Conservation (phyloP, 2,329 filamentous ascomycete genomes). For the Ceratocystis papillata region DNA sequence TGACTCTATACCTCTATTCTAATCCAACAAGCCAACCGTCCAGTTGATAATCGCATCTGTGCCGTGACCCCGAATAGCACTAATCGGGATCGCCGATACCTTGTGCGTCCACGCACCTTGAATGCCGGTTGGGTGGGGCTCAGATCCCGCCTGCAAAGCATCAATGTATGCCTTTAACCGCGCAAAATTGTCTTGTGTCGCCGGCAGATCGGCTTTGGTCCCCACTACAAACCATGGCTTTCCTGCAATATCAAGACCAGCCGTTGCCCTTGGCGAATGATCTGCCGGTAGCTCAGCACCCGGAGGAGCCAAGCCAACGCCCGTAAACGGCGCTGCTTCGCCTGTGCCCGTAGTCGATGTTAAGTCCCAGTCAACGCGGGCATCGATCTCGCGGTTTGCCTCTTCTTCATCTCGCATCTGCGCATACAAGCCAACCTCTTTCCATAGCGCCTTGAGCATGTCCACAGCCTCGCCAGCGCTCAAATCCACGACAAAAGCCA, state of each 20-base stretch:
- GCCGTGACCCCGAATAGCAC: slow-evolving; percentile 78
- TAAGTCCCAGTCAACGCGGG: slow-evolving; percentile 48
- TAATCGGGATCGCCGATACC: slow-evolving; percentile 69
- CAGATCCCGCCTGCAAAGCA: slow-evolving; percentile 49
- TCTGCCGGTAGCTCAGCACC: slow-evolving; percentile 28
- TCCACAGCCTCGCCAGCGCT: slow-evolving; percentile 65
- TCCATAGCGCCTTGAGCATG: slow-evolving; percentile 75
- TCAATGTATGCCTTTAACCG: slow-evolving; percentile 60
- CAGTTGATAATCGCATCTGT: slow-evolving; percentile 64
- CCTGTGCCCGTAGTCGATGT: slow-evolving; percentile 35
- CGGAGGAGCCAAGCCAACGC: slow-evolving; percentile 2
- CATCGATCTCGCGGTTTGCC: slow-evolving; percentile 49
- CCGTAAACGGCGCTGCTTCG: background rate
- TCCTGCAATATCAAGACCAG: slow-evolving; percentile 62
- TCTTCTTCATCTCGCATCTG: slow-evolving; percentile 66
- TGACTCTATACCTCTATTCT: slow-evolving; percentile 26
- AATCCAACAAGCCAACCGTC: slow-evolving; percentile 57
- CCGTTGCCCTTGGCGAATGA: slow-evolving; percentile 28
- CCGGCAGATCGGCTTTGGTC: slow-evolving; percentile 77
- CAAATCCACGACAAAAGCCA: slow-evolving; percentile 89
- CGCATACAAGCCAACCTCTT: slow-evolving; percentile 78
- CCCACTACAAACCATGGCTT: slow-evolving; percentile 97
- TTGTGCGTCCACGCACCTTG: slow-evolving; percentile 47
- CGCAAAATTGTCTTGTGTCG: slow-evolving; percentile 67
- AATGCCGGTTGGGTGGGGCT: slow-evolving; percentile 62